Evolutionary conservation across 148 eudicot genomes (phyloP), one percentile per base, ranked within the genome.

Genomic region (Tetragonia tetragonoides): DNA sequence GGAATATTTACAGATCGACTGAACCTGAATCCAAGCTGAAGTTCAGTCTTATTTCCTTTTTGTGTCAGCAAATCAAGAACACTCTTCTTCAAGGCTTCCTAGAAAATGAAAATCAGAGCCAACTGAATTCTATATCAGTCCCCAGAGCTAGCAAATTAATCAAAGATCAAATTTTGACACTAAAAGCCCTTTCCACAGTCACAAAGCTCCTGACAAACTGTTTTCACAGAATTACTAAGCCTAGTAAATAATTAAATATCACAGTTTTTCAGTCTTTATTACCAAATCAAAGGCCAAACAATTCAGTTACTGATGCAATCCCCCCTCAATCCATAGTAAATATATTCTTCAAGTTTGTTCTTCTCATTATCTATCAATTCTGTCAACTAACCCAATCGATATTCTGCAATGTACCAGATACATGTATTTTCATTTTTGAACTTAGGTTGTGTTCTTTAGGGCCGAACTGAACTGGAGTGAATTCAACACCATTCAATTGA

Each of bases 11-110:
- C 10, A 60, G 9, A 54, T 24, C 54, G 17, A 59, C 75, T 79
- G 60, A 84, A 95, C 99, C 91, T 93, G 88, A 87, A 93, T 75
- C 99, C 99, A 79, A 95, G 92, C 82, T 85, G 87, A 74, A 95
- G 94, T 77, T 95, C 97, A 47, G 95, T 93, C 85, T 91, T 89
- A 70, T 24, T 83, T 74, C 92, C 93, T 84, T 89, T 95, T 73
- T 83, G 87, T 12, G 85, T 88, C 68, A 95, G 84, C 81, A 95
- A 86, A 76, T 91, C 86, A 80, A 95, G 87, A 67, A 95, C 91
- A 82, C 85, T 80, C 85, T 82, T 91, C 89, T 91, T 95, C 75
- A 95, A 79, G 63, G 97, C 93, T 75, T 87, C 97, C 99, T 95
- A 83, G 73, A 84, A 42, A 23, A 82, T 42, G 46, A 68, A 37